Evolutionary conservation across 1,139 yeast genomes (phyloP).

Genomic region (Yamadazyma triangularis): DNA sequence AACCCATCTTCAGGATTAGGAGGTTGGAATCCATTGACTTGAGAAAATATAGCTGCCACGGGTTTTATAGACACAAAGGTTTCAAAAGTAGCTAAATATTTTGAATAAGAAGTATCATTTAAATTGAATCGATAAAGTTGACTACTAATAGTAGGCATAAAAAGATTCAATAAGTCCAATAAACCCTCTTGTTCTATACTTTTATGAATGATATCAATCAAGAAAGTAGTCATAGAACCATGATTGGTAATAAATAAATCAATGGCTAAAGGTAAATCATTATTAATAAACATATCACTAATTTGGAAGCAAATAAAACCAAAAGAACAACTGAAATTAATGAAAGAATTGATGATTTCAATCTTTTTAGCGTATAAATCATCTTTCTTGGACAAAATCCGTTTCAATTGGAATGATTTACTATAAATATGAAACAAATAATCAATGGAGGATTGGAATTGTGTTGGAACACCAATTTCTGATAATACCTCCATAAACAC

Average conservation of each 20-base stretch:
- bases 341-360: constrained; percentile 43
- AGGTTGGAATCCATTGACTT: constrained; percentile 52
- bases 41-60: constrained; percentile 58
- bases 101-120: constrained; percentile 48
- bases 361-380: constrained; percentile 32
- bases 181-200: constrained; percentile 65
- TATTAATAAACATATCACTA: constrained; percentile 57
- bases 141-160: constrained; percentile 46
- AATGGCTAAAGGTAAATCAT: constrained; percentile 26
- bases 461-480: constrained; percentile 41
- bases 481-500: constrained; percentile 53
- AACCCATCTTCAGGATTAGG: constrained; percentile 37
- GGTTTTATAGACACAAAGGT: constrained; percentile 56
- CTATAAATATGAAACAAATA: constrained; percentile 46
- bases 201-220: constrained; percentile 53
- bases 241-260: constrained; percentile 26
- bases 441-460: constrained; percentile 32
- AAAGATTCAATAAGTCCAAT: constrained; percentile 52
- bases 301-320: constrained; percentile 68
- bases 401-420: constrained; percentile 30
- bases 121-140: constrained; percentile 25
- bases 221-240: constrained; percentile 43
- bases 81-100: constrained; percentile 53
- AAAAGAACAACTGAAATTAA: constrained; percentile 57
- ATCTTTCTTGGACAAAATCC: constrained; percentile 41